Conservation (phyloP, 805 yeast species). For the Suhomyces canberraensis region DNA sequence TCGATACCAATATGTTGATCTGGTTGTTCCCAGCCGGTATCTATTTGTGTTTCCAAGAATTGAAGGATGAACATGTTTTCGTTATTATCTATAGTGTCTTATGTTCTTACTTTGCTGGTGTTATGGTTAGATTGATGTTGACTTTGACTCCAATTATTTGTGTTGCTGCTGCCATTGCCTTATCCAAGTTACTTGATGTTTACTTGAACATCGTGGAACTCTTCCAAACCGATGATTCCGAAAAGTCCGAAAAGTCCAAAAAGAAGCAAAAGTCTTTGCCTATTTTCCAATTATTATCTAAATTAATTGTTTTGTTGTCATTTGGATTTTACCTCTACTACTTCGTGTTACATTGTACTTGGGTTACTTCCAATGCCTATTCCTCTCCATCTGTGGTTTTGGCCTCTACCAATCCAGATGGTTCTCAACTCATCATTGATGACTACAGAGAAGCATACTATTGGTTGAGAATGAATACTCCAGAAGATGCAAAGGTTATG, state of each 20-base stretch:
- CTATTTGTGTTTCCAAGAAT: constrained; percentile 82
- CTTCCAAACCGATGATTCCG: constrained; percentile 11
- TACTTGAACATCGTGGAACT: constrained; percentile 64
- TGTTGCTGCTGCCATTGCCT: constrained; percentile 85
- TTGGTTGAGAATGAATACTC: constrained; percentile 97
- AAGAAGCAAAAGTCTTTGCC: constrained; percentile 16
- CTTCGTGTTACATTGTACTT: constrained; percentile 92
- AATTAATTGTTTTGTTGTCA: constrained; percentile 58
- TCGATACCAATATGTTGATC: constrained; percentile 86
- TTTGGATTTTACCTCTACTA: constrained; percentile 71
- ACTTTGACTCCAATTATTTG: constrained; percentile 96
- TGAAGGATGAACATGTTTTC: constrained; percentile 89
- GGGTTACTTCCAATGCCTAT: constrained; percentile 95
- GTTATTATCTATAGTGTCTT: constrained; percentile 89
- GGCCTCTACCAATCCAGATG: constrained; percentile 81
- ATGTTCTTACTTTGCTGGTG: constrained; percentile 97
- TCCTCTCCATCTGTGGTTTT: constrained; percentile 97
- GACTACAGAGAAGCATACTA: constrained; percentile 98
- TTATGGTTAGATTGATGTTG: constrained; percentile 96
- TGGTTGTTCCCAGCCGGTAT: constrained; percentile 99
- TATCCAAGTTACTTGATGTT: constrained; percentile 79
- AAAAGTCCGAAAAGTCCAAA: constrained; percentile 10
- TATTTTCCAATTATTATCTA: constrained; percentile 47
- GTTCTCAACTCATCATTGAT: constrained; percentile 80
- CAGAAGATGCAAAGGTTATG: constrained; percentile 93